A percentile compares a stretch with the other conserved stretches of the same genome.
Conservation (phyloP, 2,329 filamentous ascomycete genomes). For the Dothistroma pini region DNA sequence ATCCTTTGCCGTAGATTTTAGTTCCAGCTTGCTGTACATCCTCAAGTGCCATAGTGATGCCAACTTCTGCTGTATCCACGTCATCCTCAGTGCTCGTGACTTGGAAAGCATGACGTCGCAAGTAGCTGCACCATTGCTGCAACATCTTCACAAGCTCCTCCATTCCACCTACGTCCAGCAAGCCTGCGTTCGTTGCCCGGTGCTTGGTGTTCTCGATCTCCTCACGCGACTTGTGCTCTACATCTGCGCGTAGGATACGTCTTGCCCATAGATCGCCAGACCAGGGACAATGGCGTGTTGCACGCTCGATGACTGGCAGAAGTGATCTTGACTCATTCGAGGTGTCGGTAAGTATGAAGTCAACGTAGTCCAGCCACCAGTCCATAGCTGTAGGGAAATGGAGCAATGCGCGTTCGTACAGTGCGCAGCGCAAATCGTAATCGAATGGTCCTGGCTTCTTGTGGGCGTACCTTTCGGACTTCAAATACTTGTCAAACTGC, state of each 20-base stretch:
- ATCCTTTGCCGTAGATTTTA: constrained; percentile 70
- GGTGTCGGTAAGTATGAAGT: constrained; percentile 61
- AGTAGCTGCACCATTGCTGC: constrained; percentile 88
- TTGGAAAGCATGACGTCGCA: constrained; percentile 79
- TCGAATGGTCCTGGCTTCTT: constrained; percentile 52
- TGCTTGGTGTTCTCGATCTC: constrained; percentile 90
- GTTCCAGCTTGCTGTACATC: constrained; percentile 75
- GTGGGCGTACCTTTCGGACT: constrained; percentile 69
- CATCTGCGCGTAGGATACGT: constrained; percentile 79
- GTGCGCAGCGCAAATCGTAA: constrained; percentile 53
- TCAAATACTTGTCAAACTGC: constrained; percentile 65
- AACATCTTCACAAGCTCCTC: constrained; percentile 87
- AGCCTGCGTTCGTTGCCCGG: constrained; percentile 77
- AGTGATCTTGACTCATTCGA: constrained; percentile 35
- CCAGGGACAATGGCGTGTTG: constrained; percentile 88
- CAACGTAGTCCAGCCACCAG: constrained; percentile 79
- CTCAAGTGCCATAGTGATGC: constrained; percentile 79
- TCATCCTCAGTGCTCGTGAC: constrained; percentile 71
- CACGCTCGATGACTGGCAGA: constrained; percentile 72
- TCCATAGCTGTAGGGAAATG: constrained; percentile 69
- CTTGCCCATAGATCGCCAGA: constrained; percentile 88
- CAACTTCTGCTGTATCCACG: constrained; percentile 83
- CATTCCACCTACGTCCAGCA: constrained; percentile 82
- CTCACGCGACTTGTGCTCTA: constrained; percentile 69
- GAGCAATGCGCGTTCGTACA: constrained; percentile 75